These are phyloP conservation scores for Phytopythium vexans DNA, from an alignment of 352 stramenopile species.

Conservation along the genomic window DNA sequence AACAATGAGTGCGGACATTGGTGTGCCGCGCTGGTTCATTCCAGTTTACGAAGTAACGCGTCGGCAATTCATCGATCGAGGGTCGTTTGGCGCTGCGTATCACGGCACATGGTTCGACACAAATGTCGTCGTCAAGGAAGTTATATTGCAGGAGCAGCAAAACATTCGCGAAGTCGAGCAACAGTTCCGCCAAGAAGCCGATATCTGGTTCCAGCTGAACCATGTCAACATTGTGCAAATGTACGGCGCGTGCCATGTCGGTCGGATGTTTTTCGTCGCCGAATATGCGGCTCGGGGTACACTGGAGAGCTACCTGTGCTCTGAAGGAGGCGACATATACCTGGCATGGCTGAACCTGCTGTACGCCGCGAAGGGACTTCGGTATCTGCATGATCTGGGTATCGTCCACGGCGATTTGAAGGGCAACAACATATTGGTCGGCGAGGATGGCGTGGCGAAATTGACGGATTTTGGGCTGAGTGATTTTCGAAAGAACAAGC, in stretches of 20 bases:
- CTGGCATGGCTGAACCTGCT: constrained; percentile 4
- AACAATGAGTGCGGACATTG: not conserved
- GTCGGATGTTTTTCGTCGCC: constrained; percentile 31
- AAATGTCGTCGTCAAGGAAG: constrained; percentile 33
- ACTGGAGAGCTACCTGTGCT: constrained; percentile 3
- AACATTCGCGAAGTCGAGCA: not conserved
- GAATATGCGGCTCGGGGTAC: constrained; percentile 24
- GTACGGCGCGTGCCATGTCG: constrained; percentile 29
- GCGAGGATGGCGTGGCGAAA: constrained; percentile 24
- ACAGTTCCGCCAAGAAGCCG: constrained; percentile 13
- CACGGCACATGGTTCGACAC: constrained; percentile 28
- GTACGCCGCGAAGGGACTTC: constrained; percentile 23
- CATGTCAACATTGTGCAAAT: constrained; percentile 27
- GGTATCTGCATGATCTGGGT: constrained; percentile 23
- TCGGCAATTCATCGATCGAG: constrained; percentile 13
- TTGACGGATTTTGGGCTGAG: constrained; percentile 35
- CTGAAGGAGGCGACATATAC: not conserved
- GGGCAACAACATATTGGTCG: constrained; percentile 78
- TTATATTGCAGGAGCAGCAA: not conserved
- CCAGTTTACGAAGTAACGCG: constrained; percentile 24
- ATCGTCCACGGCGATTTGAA: constrained; percentile 86
- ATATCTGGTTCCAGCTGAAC: constrained; percentile 22
- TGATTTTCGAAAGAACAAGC: constrained; percentile 15
- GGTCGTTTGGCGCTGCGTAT: constrained; percentile 18
- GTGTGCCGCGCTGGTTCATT: constrained; percentile 25